These are phyloP conservation scores for Candida nanaspora DNA, from an alignment of 805 yeast species.

Conservation along the genomic window DNA sequence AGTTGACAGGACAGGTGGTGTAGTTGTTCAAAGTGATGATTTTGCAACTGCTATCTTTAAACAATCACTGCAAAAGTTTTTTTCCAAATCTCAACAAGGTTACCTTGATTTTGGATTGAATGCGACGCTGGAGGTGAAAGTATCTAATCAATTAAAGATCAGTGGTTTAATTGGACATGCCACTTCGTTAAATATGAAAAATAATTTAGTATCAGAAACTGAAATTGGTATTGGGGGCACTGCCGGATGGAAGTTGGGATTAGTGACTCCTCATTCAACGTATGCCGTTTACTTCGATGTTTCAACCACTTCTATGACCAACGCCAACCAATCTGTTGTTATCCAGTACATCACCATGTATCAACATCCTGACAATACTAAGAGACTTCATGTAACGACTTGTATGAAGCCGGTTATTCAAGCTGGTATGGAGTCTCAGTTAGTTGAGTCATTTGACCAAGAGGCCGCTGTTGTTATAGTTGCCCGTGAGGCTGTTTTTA, in stretches of 20 bases:
- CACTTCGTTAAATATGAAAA: slow-evolving; percentile 32
- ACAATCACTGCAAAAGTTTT: slow-evolving; percentile 52
- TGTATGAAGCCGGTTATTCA: slow-evolving; percentile 36
- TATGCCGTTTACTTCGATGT: slow-evolving; percentile 55
- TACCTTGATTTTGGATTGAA: slow-evolving; percentile 47
- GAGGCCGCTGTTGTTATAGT: slow-evolving; percentile 60
- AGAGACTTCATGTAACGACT: slow-evolving; percentile 57
- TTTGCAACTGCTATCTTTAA: slow-evolving; percentile 62
- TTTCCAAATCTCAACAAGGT: slow-evolving; percentile 30
- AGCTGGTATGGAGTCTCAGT: slow-evolving; percentile 29
- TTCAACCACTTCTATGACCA: slow-evolving; percentile 8
- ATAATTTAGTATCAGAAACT: slow-evolving; percentile 8
- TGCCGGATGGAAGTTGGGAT: slow-evolving; percentile 53
- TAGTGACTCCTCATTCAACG: slow-evolving; percentile 48
- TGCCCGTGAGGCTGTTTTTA: slow-evolving; percentile 46
- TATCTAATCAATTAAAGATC: slow-evolving; percentile 41
- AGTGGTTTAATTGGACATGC: slow-evolving; percentile 62
- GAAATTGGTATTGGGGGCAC: slow-evolving; percentile 27
- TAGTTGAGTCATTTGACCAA: slow-evolving; percentile 53
- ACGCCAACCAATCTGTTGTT: slow-evolving; percentile 24
- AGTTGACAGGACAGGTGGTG: slow-evolving; percentile 55
- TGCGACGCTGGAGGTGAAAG: slow-evolving; percentile 51
- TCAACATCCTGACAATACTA: slow-evolving; percentile 53
- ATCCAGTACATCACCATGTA: slow-evolving; percentile 54
- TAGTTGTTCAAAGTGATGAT: slow-evolving; percentile 54